Base-by-base conservation (phyloP, 2,329 filamentous ascomycete species). In the Pseudogymnoascus sp. region DNA sequence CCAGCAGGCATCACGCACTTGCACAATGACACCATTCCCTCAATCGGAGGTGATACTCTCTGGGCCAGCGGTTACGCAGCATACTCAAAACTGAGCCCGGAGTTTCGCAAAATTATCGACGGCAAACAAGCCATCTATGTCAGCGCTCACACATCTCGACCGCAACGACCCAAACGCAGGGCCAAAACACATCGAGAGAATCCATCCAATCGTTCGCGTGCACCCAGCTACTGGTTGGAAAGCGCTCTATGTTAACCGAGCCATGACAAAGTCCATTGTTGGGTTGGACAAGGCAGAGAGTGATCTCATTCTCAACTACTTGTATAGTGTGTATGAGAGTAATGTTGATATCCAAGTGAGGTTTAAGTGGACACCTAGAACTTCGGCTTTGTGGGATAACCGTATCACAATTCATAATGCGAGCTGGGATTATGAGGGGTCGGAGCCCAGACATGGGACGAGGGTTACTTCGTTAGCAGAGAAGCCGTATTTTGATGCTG, bases 141-240 rank as follows among this genome's bases (percentile, higher is more conserved):
- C 6, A 88, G 84, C 4, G 84, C 87, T 0, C 87, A 90, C 69
- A 74, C 80, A 0, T 67, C 78, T 90, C 0, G 86, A 89, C 72
- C 83, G 86, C 6, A 76, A 85, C 4, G 71, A 86, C 61, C 83
- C 84, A 0, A 79, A 79, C 10, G 78, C 80, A 0, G 87, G 88
- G 0, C 87, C 86, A 0, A 83, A 86, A 73, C 80, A 79, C 67
- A 75, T 91, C n/a, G 87, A 90, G 73, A 80, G 87, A 5, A 76
- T 80, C 8, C 88, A 90, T 70, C 87, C 87, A 0, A 72, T 91
- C 8, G 87, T 91, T 1, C 80, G 88, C 2, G 84, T 88, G 0
- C 87, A 91, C 69, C 88, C 88, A 0, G 87, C 84, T 0, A 91
- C 88, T 0, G 88, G 87, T 0, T 90, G 88, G 88, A 91, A 90